Conservation (phyloP, 176 grass and related monocot species). For the Hordeum marinum region DNA sequence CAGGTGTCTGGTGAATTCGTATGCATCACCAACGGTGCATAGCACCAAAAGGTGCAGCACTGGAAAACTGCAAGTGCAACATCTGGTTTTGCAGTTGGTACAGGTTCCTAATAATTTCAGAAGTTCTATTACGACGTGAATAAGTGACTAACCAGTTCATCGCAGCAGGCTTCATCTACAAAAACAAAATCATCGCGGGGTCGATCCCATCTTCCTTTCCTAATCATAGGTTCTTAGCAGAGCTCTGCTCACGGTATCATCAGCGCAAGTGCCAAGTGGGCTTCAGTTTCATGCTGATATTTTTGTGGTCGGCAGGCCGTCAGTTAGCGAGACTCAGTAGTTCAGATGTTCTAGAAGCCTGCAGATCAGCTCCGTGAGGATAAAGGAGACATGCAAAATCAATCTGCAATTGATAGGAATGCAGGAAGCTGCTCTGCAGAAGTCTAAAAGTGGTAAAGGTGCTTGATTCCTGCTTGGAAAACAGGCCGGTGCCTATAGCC, state of each 20-base stretch:
- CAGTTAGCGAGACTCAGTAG: neutral
- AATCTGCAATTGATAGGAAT: slow-evolving; percentile 3
- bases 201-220: neutral
- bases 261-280: neutral
- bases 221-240: neutral
- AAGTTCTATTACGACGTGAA: neutral
- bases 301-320: neutral
- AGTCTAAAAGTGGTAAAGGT: neutral
- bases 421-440: slow-evolving; percentile 1
- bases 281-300: neutral
- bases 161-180: neutral
- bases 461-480: slow-evolving; percentile 6
- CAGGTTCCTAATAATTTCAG: neutral
- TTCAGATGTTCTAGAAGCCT: slow-evolving; percentile 25
- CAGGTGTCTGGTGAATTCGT: neutral
- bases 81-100: neutral
- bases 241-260: neutral
- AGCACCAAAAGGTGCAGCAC: neutral
- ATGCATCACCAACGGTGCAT: neutral
- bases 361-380: neutral
- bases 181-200: neutral
- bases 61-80: neutral
- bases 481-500: neutral
- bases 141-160: neutral
- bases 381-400: neutral